Base-by-base conservation (phyloP, 495 filamentous ascomycete species). In the Annulohypoxylon bovei region DNA sequence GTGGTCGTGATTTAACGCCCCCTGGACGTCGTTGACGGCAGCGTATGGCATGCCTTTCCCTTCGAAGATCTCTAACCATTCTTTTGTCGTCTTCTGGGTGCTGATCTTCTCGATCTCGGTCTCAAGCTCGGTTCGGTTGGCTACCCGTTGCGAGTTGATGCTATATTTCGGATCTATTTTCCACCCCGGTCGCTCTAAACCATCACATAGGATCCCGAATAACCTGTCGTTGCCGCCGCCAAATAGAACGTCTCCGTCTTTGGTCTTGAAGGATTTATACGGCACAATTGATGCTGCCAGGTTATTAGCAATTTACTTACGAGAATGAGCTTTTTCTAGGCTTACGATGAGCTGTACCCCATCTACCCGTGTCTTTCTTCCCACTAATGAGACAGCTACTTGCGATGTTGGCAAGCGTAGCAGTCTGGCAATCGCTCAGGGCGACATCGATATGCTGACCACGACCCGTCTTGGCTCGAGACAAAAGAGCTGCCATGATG, bases 271-370 rank as follows among this genome's bases (percentile, higher is more conserved):
- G 14, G 92, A 90, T 71, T 90, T 87, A 76, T 99, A 99, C 0
- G 95, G 95, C 0, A 99, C 95, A 79, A 99, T 98, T 0, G 93
- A 97, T 52, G 94, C 92, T 95, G 61, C 4, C 14, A 65, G 3
- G 25, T 25, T 42, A 58, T 82, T 57, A 79, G 74, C 18, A 25
- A 58, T 22, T 50, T 16, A 20, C 20, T 50, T 30, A n/a, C 12
- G 11, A 37, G 20, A 44, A 44, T 28, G 39, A 3, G 12, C 22
- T n/a, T 16, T 22, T 7, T 23, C 2, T 11, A 18, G 18, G 84
- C 90, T 80, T 83, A 93, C 92, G 95, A 84, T 99, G 95, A 46
- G 94, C 94, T 6, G 95, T 99, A 4, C 95, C 95, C 93, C 94
- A 97, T 56, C 95, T 85, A 0, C 95, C 95, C 0, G 87, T 86